Conservation (phyloP, 352 stramenopile species). For the Phytophthora sansomeana region DNA sequence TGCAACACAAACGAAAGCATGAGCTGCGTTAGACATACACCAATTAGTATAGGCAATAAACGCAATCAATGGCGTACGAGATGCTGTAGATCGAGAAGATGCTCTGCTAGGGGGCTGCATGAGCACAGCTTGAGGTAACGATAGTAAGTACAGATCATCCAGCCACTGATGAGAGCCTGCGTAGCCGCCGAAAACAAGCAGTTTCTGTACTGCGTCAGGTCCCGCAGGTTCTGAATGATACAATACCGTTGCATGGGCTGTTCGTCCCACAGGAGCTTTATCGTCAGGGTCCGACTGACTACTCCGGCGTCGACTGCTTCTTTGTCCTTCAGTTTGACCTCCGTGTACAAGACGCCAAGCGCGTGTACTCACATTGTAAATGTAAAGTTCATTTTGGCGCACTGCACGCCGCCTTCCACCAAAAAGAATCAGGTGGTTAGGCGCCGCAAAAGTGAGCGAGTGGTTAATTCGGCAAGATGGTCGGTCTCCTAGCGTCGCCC, state of each 20-base stretch:
- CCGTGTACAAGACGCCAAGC: slow-evolving; percentile 43
- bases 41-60: background rate
- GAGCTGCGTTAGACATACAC: slow-evolving; percentile 12
- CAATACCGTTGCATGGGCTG: slow-evolving; percentile 55
- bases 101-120: slow-evolving; percentile 23
- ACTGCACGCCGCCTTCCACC: slow-evolving; percentile 53
- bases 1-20: slow-evolving; percentile 16
- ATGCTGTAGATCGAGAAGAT: slow-evolving; percentile 26
- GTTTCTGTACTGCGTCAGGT: slow-evolving; percentile 34
- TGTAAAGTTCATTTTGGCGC: slow-evolving; percentile 63
- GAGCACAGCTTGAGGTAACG: slow-evolving; percentile 31
- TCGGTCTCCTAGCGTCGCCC: slow-evolving; percentile 42
- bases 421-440: slow-evolving; percentile 68
- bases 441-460: slow-evolving; percentile 56
- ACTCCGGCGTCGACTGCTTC: slow-evolving; percentile 9
- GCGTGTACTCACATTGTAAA: slow-evolving; percentile 51
- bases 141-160: slow-evolving; percentile 68
- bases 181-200: slow-evolving; percentile 79
- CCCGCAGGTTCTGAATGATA: slow-evolving; percentile 36
- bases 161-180: slow-evolving; percentile 66
- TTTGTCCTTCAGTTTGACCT: slow-evolving; percentile 3
- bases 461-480: slow-evolving; percentile 68
- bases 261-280: slow-evolving; percentile 40
- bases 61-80: slow-evolving; percentile 39
- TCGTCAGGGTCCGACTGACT: slow-evolving; percentile 5